Conservation (phyloP, 1,284 basidiomycete genomes). For the Malassezia slooffiae region DNA sequence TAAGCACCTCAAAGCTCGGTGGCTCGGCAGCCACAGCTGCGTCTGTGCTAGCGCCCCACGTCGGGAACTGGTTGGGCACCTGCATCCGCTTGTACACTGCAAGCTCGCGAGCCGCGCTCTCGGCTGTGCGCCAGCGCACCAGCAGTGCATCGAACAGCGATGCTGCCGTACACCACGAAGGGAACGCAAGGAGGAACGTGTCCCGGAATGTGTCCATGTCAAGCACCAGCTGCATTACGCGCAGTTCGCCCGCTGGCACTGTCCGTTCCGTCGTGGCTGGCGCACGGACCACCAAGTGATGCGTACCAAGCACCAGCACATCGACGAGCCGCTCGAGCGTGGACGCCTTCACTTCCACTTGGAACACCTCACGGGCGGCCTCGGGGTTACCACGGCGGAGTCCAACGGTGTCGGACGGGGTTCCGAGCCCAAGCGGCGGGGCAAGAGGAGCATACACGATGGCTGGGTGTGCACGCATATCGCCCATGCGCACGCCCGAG, state of each 20-base stretch:
- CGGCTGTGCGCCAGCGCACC: constrained; percentile 34
- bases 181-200: constrained; percentile 36
- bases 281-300: constrained; percentile 24
- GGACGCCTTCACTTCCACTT: constrained; percentile 17
- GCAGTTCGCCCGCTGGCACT: constrained; percentile 3
- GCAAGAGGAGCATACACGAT: no score
- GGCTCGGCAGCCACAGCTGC: constrained; percentile 20
- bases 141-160: constrained; percentile 36
- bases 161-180: constrained; percentile 25
- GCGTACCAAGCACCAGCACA: constrained; percentile 38
- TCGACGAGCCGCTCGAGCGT: constrained; percentile 35
- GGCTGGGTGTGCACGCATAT: no score
- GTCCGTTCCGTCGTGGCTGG: constrained; percentile 8
- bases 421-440: no score
- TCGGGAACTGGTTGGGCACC: constrained; percentile 33
- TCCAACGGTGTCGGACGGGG: no score
- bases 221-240: constrained; percentile 25
- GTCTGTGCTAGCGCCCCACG: constrained; percentile 26
- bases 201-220: constrained; percentile 29
- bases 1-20: constrained; percentile 33
- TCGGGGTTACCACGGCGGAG: no score
- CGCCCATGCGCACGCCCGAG: no score
- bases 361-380: neutral
- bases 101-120: constrained; percentile 38
- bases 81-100: constrained; percentile 22